A percentile compares a stretch with the other conserved stretches of the same genome.
Conservation (phyloP, 2,329 filamentous ascomycete species). For the Triangularia setosa region DNA sequence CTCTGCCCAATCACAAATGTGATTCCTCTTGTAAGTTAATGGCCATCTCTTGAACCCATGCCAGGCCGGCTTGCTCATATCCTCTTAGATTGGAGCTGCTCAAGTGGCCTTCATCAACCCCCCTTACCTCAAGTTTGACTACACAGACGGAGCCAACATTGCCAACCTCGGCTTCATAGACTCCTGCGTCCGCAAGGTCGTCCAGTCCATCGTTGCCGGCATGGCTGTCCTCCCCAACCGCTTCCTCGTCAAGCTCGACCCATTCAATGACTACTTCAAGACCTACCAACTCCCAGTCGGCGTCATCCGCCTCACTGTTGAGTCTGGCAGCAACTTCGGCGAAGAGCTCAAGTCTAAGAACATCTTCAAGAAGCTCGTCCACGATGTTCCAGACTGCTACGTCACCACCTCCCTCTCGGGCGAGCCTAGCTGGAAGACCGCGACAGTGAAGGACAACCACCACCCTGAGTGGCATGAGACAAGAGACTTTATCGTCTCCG, state of each 20-base stretch:
- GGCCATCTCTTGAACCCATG: constrained; percentile 8
- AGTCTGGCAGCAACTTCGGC: constrained; percentile 35
- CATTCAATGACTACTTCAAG: constrained; percentile 45
- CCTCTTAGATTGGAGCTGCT: constrained; percentile 41
- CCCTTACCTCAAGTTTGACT: constrained; percentile 42
- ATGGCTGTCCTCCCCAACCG: constrained; percentile 48
- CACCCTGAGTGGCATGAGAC: constrained; percentile 46
- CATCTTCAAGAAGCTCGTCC: constrained; percentile 40
- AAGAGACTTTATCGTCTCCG: constrained; percentile 43
- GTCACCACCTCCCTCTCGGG: constrained; percentile 39
- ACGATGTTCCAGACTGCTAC: constrained; percentile 46
- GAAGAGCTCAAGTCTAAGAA: constrained; percentile 38
- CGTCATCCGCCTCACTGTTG: constrained; percentile 41
- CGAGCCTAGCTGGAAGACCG: constrained; percentile 41
- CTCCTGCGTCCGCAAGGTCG: constrained; percentile 41
- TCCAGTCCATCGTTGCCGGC: constrained; percentile 40
- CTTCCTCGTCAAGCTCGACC: constrained; percentile 45
- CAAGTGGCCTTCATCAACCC: constrained; percentile 49
- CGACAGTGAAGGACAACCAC: constrained; percentile 35
- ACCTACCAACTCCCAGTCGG: constrained; percentile 43
- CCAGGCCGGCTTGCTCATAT: not conserved
- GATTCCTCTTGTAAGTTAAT: constrained; percentile 39
- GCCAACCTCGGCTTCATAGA: constrained; percentile 40
- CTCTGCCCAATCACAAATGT: constrained; percentile 43
- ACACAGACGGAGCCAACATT: constrained; percentile 44